Evolutionary conservation across 225 moss, liverwort and hornwort genomes (phyloP).

Genomic region (Bryoerythrophyllum caledonicum): DNA sequence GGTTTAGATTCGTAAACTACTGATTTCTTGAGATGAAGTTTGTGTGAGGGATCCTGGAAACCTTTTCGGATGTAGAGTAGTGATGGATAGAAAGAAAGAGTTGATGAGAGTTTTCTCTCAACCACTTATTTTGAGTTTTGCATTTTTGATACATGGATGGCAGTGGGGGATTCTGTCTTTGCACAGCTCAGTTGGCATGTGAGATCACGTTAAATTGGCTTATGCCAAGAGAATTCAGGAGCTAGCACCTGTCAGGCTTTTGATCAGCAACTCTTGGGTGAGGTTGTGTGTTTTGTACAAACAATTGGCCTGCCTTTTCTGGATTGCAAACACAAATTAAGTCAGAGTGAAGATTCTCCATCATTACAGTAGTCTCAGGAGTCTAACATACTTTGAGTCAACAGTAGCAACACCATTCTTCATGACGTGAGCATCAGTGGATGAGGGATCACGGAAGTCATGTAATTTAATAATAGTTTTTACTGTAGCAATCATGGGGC

Average conservation of each 20-base stretch:
- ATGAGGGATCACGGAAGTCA: background rate
- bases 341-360: background rate
- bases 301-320: background rate
- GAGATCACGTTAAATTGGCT: constrained; percentile 15
- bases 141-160: constrained; percentile 25
- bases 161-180: constrained; percentile 31
- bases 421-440: background rate
- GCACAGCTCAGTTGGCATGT: constrained; percentile 36
- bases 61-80: background rate
- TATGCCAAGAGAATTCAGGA: constrained; percentile 26
- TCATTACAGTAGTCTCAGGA: background rate
- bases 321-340: background rate
- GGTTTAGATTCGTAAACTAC: background rate
- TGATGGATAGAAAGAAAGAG: constrained; percentile 15
- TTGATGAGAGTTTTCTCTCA: constrained; percentile 10
- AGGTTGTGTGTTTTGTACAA: constrained; percentile 17
- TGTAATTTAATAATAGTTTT: background rate
- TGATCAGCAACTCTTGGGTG: constrained; percentile 35
- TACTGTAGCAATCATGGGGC: background rate
- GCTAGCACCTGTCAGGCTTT: constrained; percentile 25
- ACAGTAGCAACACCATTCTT: background rate
- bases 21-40: constrained; percentile 1
- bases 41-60: background rate
- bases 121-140: constrained; percentile 30
- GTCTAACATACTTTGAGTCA: background rate